Conservation (phyloP, 768 basidiomycete species). For the Melanogaster broomeanus region DNA sequence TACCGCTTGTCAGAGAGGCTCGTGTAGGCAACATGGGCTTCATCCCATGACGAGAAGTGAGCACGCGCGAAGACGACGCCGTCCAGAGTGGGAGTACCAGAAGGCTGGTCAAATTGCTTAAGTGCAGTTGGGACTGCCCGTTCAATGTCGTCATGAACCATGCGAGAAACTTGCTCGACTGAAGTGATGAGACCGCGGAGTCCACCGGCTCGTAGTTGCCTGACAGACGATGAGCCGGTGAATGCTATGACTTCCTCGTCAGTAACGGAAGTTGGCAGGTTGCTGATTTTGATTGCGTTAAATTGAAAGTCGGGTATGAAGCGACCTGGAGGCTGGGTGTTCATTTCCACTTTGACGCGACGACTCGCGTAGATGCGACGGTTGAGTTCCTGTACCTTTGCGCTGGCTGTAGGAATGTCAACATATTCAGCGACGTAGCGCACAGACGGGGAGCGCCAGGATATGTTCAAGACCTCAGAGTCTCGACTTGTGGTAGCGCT, state of each 20-base stretch:
- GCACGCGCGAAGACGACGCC: constrained; percentile 40
- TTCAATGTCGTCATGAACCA: constrained; percentile 27
- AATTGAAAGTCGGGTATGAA: constrained; percentile 25
- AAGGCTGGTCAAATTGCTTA: constrained; percentile 28
- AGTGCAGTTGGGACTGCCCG: constrained; percentile 16
- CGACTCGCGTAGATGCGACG: constrained; percentile 39
- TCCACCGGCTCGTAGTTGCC: constrained; percentile 27
- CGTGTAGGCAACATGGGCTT: constrained; percentile 42
- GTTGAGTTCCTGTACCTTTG: constrained; percentile 40
- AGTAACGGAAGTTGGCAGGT: constrained; percentile 35
- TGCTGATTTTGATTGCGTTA: constrained; percentile 44
- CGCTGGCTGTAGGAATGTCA: constrained; percentile 16
- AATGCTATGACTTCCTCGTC: constrained; percentile 30
- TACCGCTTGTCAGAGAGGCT: constrained; percentile 36
- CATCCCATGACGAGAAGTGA: constrained; percentile 51
- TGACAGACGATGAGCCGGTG: constrained; percentile 28
- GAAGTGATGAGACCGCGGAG: constrained; percentile 18
- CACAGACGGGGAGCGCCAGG: constrained; percentile 52
- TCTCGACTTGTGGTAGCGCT: constrained; percentile 32
- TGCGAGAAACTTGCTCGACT: constrained; percentile 17
- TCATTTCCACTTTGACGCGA: constrained; percentile 48
- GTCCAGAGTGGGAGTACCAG: constrained; percentile 22
- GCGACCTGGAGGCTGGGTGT: constrained; percentile 37
- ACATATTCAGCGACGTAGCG: constrained; percentile 47
- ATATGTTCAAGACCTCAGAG: constrained; percentile 45